Evolutionary conservation across 768 basidiomycete species (phyloP), one percentile per base, ranked within the genome.

Genomic region (Lactarius hatsudake): DNA sequence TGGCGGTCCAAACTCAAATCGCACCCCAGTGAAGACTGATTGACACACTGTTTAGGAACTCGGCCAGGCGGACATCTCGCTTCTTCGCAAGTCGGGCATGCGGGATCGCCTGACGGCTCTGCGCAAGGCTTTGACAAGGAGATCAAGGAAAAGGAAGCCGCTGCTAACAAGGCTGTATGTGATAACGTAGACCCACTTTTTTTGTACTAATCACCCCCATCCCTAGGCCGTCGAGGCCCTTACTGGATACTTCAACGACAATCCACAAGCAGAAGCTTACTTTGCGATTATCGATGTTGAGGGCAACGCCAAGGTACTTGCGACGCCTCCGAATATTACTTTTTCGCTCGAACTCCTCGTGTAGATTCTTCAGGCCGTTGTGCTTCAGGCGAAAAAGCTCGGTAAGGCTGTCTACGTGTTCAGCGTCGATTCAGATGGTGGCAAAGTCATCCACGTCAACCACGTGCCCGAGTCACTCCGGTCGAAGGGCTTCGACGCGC

Each of bases 391-490:
- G n/a, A 93, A 87, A 79, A 88, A 90, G 73, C 81, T 94, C 2
- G 81, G 80, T 42, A 98, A 96, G 78, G 85, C 91, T 4, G 83
- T 92, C 23, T 98, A 98, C 77, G 85, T 98, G 18, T 91, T 98
- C 81, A 93, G 89, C 72, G 79, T 85, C 20, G 93, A 97, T 71
- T 63, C 73, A 1, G 85, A 86, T 63, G 82, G 81, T 53, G 83
- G 82, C 65, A 96, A 90, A 76, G 87, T 98, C 68, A 87, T 89
- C 15, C 96, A 98, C 75, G 88, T 88, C 65, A 98, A 98, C 78
- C 88, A 83, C 71, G 83, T 98, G 54, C 86, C 89, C 0, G 81
- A 88, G 15, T 80, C 83, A 3, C 74, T 77, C 1, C 90, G 89
- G 74, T 79, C 79, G 36, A 83, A 85, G 69, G 87, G 88, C 17